Evolutionary conservation across 768 basidiomycete genomes (phyloP), one percentile per base, ranked within the genome.

Genomic region (Suillus paluster): DNA sequence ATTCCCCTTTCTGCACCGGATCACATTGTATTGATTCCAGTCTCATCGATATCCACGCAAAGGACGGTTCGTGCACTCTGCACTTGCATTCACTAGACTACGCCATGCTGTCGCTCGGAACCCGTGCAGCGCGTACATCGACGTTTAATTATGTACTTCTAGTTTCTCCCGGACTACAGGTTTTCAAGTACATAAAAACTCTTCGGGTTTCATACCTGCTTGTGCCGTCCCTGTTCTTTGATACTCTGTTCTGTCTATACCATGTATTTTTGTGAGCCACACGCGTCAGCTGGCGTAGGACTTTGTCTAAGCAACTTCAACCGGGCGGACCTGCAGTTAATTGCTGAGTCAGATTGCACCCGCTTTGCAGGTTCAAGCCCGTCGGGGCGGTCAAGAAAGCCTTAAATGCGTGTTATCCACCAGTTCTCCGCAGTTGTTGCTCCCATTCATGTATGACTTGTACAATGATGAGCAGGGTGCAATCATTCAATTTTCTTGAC

Each of bases 21-120:
- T 64, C 64, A 64, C 67, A 66, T 63, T 62, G 65, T 66, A 64
- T 75, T 73, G 71, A 67, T 63, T 62, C 27, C 65, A 66, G 63
- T 56, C 49, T 62, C 36, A 39, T 61, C 59, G 52, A 64, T 59
- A 30, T 45, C 59, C 41, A 60, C 38, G 58, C 59, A 53, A 59
- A 63, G 63, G 66, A 63, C 56, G 46, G 48, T 58, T 42, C 27
- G 30, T 30, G 57, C 60, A 63, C 61, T 67, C 56, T 65, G 61
- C 48, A 41, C 58, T 27, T 60, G 61, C 46, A 62, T 64, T 64
- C 63, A 60, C 63, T 71, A 68, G 65, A 66, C 64, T 70, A 68
- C 61, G 60, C 45, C 49, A 57, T 59, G 62, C 23, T 39, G 54
- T 39, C 14, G 5, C 38, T 39, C 38, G 54, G 54, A 55, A 39